phyloP scores from a whole-genome alignment of 139 green algal genomes.

The Tetradesmus obliquus region DNA sequence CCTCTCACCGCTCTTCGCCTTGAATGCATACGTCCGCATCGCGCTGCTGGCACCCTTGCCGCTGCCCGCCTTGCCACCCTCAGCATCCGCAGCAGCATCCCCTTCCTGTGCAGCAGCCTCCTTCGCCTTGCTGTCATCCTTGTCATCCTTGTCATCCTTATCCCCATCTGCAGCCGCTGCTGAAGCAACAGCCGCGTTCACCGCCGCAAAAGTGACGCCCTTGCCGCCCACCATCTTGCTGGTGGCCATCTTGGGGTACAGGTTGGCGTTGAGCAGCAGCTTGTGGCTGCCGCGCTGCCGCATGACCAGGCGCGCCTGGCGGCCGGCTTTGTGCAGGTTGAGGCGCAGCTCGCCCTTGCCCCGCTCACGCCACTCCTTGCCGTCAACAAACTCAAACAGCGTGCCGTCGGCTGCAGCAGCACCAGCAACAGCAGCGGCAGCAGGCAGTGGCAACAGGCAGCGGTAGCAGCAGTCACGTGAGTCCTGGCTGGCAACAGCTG shows the following conservation, averaged over 20 bases:
- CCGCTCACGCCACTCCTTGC: slow-evolving; percentile 84
- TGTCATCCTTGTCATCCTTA: neutral
- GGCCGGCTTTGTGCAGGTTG: slow-evolving; percentile 59
- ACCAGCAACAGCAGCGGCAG: neutral
- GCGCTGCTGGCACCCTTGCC: neutral
- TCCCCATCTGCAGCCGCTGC: neutral
- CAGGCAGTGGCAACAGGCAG: neutral
- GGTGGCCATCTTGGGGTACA: slow-evolving; percentile 82
- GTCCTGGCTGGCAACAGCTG: neutral
- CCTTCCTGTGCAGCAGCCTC: neutral
- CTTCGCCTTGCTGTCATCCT: neutral
- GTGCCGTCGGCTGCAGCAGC: slow-evolving; percentile 66
- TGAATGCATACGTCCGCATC: slow-evolving; percentile 63
- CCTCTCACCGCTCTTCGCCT: slow-evolving; percentile 50
- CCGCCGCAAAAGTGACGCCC: slow-evolving; percentile 82
- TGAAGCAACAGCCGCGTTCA: slow-evolving; percentile 69
- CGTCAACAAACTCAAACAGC: slow-evolving; percentile 87
- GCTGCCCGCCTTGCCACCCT: neutral
- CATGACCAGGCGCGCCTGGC: slow-evolving; percentile 88
- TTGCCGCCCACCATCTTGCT: slow-evolving; percentile 83
- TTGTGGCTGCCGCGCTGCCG: slow-evolving; percentile 85
- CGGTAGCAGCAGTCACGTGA: neutral
- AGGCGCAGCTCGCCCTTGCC: slow-evolving; percentile 89
- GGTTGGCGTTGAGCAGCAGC: slow-evolving; percentile 92
- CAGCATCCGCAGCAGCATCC: neutral